phyloP scores from a whole-genome alignment of 2,329 filamentous ascomycete species.

The Trichoderma citrinoviride region DNA sequence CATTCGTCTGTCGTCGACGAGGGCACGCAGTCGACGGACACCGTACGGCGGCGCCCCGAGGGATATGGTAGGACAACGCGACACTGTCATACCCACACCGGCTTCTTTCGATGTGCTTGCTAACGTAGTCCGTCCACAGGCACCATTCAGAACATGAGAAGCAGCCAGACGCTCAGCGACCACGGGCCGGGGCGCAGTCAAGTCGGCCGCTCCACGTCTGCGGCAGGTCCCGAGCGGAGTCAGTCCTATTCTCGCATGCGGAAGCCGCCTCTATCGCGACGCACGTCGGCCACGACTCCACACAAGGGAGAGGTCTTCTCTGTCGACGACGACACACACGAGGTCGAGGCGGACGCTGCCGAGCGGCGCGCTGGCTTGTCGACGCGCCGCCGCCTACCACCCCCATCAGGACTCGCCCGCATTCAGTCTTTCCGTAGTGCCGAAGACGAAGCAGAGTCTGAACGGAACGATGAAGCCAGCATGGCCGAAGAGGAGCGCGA shows the following conservation, averaged over 20 bases:
- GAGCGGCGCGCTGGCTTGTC: constrained; percentile 43
- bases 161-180: constrained; percentile 37
- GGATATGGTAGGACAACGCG: constrained; percentile 50
- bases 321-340: constrained; percentile 79
- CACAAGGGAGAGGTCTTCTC: constrained; percentile 86
- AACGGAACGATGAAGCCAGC: constrained; percentile 23
- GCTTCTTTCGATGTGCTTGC: neutral
- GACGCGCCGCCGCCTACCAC: constrained; percentile 37
- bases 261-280: constrained; percentile 71
- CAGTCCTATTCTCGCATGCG: constrained; percentile 52
- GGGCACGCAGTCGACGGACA: constrained; percentile 58
- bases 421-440: constrained; percentile 40
- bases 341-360: constrained; percentile 68
- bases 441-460: constrained; percentile 25
- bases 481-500: constrained; percentile 32
- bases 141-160: constrained; percentile 31
- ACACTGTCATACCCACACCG: constrained; percentile 1
- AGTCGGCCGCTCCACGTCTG: constrained; percentile 41
- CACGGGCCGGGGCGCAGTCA: constrained; percentile 32
- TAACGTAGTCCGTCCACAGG: constrained; percentile 25
- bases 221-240: constrained; percentile 44
- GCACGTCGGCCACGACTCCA: constrained; percentile 73
- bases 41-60: constrained; percentile 57
- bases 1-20: constrained; percentile 39
- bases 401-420: constrained; percentile 39